Conservation (phyloP, 2,329 filamentous ascomycete genomes). For the Ilyonectria sp. region DNA sequence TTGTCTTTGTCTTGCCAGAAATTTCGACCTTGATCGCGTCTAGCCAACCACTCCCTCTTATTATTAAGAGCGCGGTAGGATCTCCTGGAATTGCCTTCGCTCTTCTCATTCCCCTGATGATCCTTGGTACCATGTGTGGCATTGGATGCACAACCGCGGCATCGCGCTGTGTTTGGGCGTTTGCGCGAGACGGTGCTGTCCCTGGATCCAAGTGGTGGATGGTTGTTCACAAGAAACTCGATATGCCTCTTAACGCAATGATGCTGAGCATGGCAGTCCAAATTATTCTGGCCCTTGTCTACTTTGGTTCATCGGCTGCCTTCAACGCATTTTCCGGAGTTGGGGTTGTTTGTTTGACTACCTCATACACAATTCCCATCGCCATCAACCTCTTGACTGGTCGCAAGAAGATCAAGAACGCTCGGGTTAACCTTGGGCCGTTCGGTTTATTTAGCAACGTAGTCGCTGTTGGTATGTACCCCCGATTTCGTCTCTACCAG, state of each 20-base stretch:
- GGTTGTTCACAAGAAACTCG: conserved; percentile 72
- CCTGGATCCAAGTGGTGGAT: conserved; percentile 75
- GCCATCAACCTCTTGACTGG: conserved; percentile 74
- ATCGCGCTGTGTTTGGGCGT: conserved; percentile 78
- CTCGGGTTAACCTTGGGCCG: conserved; percentile 73
- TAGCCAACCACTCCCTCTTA: conserved; percentile 74
- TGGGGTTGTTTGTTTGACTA: conserved; percentile 78
- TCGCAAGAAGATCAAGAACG: conserved; percentile 71
- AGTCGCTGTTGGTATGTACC: conserved; percentile 72
- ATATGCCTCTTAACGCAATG: conserved; percentile 80
- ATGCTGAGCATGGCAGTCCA: conserved; percentile 78
- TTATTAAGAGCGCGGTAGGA: conserved; percentile 75
- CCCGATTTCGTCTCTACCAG: not conserved
- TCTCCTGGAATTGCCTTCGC: conserved; percentile 73
- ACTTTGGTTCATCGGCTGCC: conserved; percentile 78
- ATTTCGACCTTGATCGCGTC: conserved; percentile 68
- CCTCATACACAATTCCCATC: conserved; percentile 78
- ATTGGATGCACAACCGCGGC: conserved; percentile 79
- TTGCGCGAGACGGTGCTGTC: conserved; percentile 79
- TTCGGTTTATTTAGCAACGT: conserved; percentile 76
- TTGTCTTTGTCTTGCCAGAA: conserved; percentile 79
- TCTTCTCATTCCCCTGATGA: conserved; percentile 75
- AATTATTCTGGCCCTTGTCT: conserved; percentile 75
- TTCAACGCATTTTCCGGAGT: conserved; percentile 82
- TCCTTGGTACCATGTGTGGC: conserved; percentile 77